Base-by-base conservation (phyloP, 257 asterid species). In the Salvia rosmarinus region DNA sequence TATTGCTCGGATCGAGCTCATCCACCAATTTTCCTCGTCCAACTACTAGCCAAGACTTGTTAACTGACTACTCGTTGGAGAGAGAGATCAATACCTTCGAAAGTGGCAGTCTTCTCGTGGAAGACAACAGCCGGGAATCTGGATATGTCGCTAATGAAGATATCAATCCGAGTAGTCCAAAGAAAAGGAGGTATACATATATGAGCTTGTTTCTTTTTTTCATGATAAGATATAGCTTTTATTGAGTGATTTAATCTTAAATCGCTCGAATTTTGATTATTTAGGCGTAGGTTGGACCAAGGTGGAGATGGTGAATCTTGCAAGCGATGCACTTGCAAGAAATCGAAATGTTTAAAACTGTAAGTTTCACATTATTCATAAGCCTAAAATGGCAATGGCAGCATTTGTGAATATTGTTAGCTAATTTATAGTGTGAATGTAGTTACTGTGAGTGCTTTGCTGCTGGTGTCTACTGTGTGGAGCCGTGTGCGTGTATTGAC, bases 391-490 rank as follows among this genome's bases (percentile, higher is more conserved):
- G 28, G 57, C 57, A 16, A 19, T 17, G 12, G 57, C 54, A 13
- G 54, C 21, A n/a, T 47, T 47, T 2, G 19, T 49, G 23, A 6
- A 37, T 6, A 21, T 9, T 32, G 60, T 49, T 49, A 64, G 23
- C 58, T 28, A 40, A 51, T 64, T 54, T 43, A 30, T 40, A 28
- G 68, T 72, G 21, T 57, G 20, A 42, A 47, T 78, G 63, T 67
- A 88, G 95, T 59, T 88, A 88, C 77, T 88, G 95, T 62, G 95
- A 88, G 73, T 88, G 95, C 80, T 88, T 88, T 64, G 91, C 95
- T 72, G 95, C 95, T 40, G 95, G 95, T 25, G 81, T 85, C 14
- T 88, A 88, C 77, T 88, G 95, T 47, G 79, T 77, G 67, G 95
- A 84, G 77, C 86, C 90, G 30, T 88, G 95, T 76, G 83, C 88